Evolutionary conservation across 2,329 filamentous ascomycete genomes (phyloP).

Genomic region (Aspergillus flavus): DNA sequence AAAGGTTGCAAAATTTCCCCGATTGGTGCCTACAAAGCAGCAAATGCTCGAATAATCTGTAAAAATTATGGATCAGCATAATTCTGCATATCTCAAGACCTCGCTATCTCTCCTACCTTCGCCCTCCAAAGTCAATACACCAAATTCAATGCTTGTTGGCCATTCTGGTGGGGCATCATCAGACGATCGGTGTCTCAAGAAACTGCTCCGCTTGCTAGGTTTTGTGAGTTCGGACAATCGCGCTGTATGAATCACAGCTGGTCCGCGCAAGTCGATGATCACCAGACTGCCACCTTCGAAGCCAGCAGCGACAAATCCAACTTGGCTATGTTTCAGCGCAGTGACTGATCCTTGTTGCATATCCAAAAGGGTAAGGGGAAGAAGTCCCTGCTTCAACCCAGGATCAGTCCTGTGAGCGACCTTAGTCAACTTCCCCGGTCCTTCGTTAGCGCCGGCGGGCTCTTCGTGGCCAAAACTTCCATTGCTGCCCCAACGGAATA

Average conservation of each 20-base stretch:
- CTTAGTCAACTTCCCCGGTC: constrained; percentile 71
- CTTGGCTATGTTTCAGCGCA: constrained; percentile 80
- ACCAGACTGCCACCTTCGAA: constrained; percentile 80
- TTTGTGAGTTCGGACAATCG: constrained; percentile 74
- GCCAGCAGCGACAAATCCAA: constrained; percentile 87
- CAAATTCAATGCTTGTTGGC: constrained; percentile 83
- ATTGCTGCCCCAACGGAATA: constrained; percentile 89
- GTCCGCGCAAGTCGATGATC: constrained; percentile 85
- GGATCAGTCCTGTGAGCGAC: constrained; percentile 74
- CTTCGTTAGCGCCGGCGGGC: constrained; percentile 56
- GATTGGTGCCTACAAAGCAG: constrained; percentile 85
- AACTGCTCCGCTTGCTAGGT: constrained; percentile 73
- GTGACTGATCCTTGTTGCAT: constrained; percentile 81
- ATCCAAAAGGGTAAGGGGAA: constrained; percentile 79
- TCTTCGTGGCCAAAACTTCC: constrained; percentile 67
- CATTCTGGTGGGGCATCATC: constrained; percentile 64
- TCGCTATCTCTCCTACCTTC: constrained; percentile 57
- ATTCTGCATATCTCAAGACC: not conserved
- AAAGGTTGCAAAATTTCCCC: constrained; percentile 83
- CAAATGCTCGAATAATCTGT: constrained; percentile 86
- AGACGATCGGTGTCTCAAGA: constrained; percentile 59
- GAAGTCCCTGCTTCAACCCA: constrained; percentile 73
- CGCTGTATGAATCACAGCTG: constrained; percentile 76
- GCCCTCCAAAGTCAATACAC: constrained; percentile 89
- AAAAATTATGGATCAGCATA: constrained; percentile 26